phyloP scores from a whole-genome alignment of 441 rosid species.

The Erodium texanum region DNA sequence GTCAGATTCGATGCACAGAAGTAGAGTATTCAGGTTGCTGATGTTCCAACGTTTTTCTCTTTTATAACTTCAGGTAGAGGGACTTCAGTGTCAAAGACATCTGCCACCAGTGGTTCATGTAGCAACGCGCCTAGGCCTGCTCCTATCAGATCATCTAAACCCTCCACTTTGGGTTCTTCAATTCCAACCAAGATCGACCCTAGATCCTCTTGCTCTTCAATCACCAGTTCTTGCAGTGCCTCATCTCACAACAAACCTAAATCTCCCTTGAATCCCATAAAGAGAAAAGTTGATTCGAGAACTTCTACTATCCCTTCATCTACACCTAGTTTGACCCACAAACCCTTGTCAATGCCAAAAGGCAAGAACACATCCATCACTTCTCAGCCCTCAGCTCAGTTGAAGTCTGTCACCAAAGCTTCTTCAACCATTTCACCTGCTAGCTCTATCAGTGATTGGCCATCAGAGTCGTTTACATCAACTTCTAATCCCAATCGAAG shows the following conservation, averaged over 20 bases:
- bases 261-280: slow-evolving; percentile 28
- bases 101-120: slow-evolving; percentile 28
- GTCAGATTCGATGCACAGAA: slow-evolving; percentile 1
- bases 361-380: slow-evolving; percentile 30
- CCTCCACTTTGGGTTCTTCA: slow-evolving; percentile 40
- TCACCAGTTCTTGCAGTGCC: slow-evolving; percentile 53
- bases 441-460: slow-evolving; percentile 76
- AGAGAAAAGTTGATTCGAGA: slow-evolving; percentile 33
- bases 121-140: slow-evolving; percentile 40
- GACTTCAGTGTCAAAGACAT: slow-evolving; percentile 27
- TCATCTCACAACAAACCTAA: slow-evolving; percentile 39
- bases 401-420: slow-evolving; percentile 36
- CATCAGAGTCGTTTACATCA: slow-evolving; percentile 47
- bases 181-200: slow-evolving; percentile 39
- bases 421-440: slow-evolving; percentile 52
- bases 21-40: not conserved
- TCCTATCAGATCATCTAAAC: slow-evolving; percentile 26
- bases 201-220: slow-evolving; percentile 55
- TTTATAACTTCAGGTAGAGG: slow-evolving; percentile 40
- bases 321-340: slow-evolving; percentile 24
- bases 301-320: slow-evolving; percentile 26
- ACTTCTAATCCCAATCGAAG: slow-evolving; percentile 46
- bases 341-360: slow-evolving; percentile 28
- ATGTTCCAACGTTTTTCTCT: slow-evolving; percentile 8
- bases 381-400: slow-evolving; percentile 32